phyloP scores from a whole-genome alignment of 768 basidiomycete species.

The Russula vinacea region DNA sequence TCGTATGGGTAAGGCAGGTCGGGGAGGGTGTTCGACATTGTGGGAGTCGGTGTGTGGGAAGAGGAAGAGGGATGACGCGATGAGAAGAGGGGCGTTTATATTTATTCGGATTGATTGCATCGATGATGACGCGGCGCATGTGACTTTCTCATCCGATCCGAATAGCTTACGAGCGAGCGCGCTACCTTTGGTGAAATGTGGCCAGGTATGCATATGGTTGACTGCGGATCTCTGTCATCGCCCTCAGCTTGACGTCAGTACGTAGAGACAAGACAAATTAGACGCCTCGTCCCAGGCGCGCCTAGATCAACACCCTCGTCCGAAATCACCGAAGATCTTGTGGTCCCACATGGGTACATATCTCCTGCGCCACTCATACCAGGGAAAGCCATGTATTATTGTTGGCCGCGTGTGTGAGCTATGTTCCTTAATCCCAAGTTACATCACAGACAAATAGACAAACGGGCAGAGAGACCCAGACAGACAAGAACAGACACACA shows the following conservation, averaged over 20 bases:
- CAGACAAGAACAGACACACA: background rate
- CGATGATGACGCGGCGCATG: slow-evolving; percentile 23
- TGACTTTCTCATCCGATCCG: slow-evolving; percentile 6
- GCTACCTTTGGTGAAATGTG: background rate
- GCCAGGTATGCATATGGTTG: background rate
- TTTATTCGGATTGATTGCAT: slow-evolving; percentile 18
- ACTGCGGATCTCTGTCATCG: background rate
- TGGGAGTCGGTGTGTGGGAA: background rate
- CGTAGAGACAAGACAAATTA: background rate
- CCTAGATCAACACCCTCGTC: background rate
- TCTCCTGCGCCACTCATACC: too few species aligned
- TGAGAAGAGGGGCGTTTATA: slow-evolving; percentile 17
- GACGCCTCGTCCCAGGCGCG: background rate
- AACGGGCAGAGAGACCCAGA: background rate
- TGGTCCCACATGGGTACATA: too few species aligned
- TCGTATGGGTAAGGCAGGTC: slow-evolving; percentile 76
- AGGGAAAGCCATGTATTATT: background rate
- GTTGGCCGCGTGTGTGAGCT: background rate
- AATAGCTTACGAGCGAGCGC: background rate
- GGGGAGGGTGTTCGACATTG: slow-evolving; percentile 56
- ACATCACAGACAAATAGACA: slow-evolving; percentile 1
- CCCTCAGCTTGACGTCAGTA: background rate
- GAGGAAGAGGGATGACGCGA: background rate
- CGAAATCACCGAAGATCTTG: background rate
- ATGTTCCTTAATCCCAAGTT: slow-evolving; percentile 1